Evolutionary conservation across 805 yeast species (phyloP).

Genomic region (Saccharomycopsis synnaedendra): DNA sequence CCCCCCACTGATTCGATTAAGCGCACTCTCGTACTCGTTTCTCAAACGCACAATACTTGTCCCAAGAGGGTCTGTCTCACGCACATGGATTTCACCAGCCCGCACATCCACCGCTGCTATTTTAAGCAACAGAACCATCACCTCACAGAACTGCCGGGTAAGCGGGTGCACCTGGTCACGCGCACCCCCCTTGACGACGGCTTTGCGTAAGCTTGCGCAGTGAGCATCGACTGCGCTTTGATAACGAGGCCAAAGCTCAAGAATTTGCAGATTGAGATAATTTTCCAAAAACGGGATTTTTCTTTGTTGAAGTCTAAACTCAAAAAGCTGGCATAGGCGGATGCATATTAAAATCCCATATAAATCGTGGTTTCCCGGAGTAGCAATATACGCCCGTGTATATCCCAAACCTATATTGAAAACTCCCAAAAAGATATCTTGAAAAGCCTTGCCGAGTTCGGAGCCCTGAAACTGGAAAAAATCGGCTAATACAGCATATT

Average conservation of each 20-base stretch:
- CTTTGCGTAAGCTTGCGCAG: constrained; percentile 57
- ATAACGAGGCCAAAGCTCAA: constrained; percentile 79
- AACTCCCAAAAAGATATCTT: constrained; percentile 40
- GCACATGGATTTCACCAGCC: neutral
- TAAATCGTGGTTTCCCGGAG: constrained; percentile 44
- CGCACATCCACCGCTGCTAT: constrained; percentile 28
- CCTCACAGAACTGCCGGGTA: constrained; percentile 71
- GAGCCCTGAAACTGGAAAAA: constrained; percentile 47
- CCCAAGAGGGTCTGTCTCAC: constrained; percentile 51
- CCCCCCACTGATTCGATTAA: constrained; percentile 54
- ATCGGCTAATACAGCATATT: constrained; percentile 59
- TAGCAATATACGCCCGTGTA: constrained; percentile 28
- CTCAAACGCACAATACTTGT: constrained; percentile 59
- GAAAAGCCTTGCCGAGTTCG: constrained; percentile 18
- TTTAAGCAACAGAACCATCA: constrained; percentile 58
- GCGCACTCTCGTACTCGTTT: constrained; percentile 66
- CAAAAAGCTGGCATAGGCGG: constrained; percentile 54
- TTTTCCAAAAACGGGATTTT: constrained; percentile 62
- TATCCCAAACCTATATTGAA: constrained; percentile 38
- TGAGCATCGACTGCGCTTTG: constrained; percentile 68
- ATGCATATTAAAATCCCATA: constrained; percentile 72
- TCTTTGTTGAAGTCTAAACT: constrained; percentile 54
- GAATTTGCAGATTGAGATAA: constrained; percentile 52
- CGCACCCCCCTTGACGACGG: constrained; percentile 23
- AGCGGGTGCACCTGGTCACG: constrained; percentile 25